These are phyloP conservation scores for Picochlorum sp. DNA, from an alignment of 139 green algal genomes.

Conservation along the genomic window DNA sequence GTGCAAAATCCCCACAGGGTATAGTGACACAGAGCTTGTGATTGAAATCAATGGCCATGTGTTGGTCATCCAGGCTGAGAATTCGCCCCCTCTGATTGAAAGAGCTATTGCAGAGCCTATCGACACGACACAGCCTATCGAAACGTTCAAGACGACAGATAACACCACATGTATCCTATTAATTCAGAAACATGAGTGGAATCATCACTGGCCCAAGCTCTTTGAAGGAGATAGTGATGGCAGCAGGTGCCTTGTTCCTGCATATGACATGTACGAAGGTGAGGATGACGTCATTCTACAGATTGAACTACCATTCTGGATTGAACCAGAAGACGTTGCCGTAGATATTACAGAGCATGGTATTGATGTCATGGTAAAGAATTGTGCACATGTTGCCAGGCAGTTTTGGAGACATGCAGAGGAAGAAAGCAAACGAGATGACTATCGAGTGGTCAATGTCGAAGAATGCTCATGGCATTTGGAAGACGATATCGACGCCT, in stretches of 20 bases:
- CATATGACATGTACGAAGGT: slow-evolving; percentile 40
- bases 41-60: slow-evolving; percentile 26
- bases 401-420: slow-evolving; percentile 49
- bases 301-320: slow-evolving; percentile 61
- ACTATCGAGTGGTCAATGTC: slow-evolving; percentile 22
- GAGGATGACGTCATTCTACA: slow-evolving; percentile 52
- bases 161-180: slow-evolving; percentile 36
- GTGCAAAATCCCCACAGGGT: slow-evolving; percentile 53
- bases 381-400: slow-evolving; percentile 31
- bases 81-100: slow-evolving; percentile 49
- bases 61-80: slow-evolving; percentile 45
- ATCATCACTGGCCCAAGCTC: slow-evolving; percentile 37
- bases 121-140: slow-evolving; percentile 23
- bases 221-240: slow-evolving; percentile 56
- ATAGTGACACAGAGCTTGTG: slow-evolving; percentile 39
- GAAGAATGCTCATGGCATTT: slow-evolving; percentile 45
- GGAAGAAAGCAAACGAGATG: slow-evolving; percentile 18
- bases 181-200: slow-evolving; percentile 39
- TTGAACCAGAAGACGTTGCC: slow-evolving; percentile 46
- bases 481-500: slow-evolving; percentile 33
- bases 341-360: slow-evolving; percentile 26
- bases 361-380: slow-evolving; percentile 35
- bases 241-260: slow-evolving; percentile 37
- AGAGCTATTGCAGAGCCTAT: slow-evolving; percentile 30
- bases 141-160: slow-evolving; percentile 40